phyloP scores from a whole-genome alignment of 305 asterid genomes.

The Ilex paraguariensis region DNA sequence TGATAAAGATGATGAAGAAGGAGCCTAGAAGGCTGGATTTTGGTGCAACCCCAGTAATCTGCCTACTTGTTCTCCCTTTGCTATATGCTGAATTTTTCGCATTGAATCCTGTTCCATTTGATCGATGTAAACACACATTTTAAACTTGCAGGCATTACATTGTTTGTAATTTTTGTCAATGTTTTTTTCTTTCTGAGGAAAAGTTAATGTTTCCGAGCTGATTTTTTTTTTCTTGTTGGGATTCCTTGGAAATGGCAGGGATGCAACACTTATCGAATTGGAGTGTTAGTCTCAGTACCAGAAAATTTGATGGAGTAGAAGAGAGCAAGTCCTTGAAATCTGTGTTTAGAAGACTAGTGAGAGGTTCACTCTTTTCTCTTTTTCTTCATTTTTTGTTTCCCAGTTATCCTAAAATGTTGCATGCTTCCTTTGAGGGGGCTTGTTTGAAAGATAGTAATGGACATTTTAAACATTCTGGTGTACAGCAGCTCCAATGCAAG shows the following conservation, averaged over 20 bases:
- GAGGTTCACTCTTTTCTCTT: conserved; percentile 27
- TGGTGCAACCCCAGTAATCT: conserved; percentile 26
- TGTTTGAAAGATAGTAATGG: too few species aligned
- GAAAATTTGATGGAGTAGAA: conserved; percentile 6
- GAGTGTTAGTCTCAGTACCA: conserved; percentile 3
- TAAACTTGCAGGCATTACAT: too few species aligned
- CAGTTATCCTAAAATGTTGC: too few species aligned
- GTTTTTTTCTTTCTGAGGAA: neutral
- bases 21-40: conserved; percentile 22
- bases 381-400: neutral
- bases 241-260: conserved; percentile 26
- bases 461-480: neutral
- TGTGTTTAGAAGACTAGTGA: conserved; percentile 38
- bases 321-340: conserved; percentile 19
- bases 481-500: neutral
- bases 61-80: conserved; percentile 28
- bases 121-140: conserved; percentile 25
- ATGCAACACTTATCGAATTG: conserved; percentile 21
- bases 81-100: conserved; percentile 23
- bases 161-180: too few species aligned
- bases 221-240: neutral
- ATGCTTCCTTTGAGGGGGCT: too few species aligned
- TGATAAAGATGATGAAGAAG: conserved; percentile 28
- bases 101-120: conserved; percentile 18
- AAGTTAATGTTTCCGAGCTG: neutral